Evolutionary conservation across 805 yeast species (phyloP), one percentile per base, ranked within the genome.

Genomic region (Wickerhamiella parazyma): DNA sequence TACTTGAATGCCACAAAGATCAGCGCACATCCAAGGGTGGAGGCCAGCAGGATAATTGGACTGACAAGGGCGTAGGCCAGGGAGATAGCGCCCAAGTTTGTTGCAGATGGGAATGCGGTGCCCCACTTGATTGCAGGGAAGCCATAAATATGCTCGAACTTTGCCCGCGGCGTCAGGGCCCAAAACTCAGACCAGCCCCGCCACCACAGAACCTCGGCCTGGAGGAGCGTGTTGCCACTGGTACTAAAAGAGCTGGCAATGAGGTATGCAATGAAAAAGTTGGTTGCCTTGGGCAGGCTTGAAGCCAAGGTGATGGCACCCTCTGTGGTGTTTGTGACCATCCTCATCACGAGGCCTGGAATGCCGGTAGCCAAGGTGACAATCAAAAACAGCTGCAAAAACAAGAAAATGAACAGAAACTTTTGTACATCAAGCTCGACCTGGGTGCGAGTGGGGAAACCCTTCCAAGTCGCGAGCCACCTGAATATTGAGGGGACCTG

Each of bases 341-440:
- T 40, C 7, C 50, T 47, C 18, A 49, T 38, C 12, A 53, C 9
- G n/a, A 54, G 46, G 5, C 47, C 45, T 1, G 95, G 95, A 3
- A 82, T 60, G 21, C 94, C 87, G 0, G 91, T 78, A 52, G 93
- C 83, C 29, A 86, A 71, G 0, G 94, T 80, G 2, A 86, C 85
- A 20, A 86, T 89, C 36, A 87, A 60, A 51, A 87, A 86, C 34
- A 85, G 72, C 52, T 87, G 95, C 41, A 86, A 75, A 56, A 82
- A 85, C 40, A 80, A 63, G 55, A 86, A 86, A 0, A 75, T 66
- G 60, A 82, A 87, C 51, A 81, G 71, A 83, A 91, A 81, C 37
- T 68, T 65, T 50, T 85, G 95, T 12, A 80, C 68, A 49, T 78
- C 81, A n/a, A 73, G 42, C 55, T 86, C 86, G 7, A 78, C 59